A percentile compares a stretch with the other conserved stretches of the same genome.
These are phyloP conservation scores for Stentor roeselii DNA, from an alignment of 73 alveolate genomes.

Conservation along the genomic window DNA sequence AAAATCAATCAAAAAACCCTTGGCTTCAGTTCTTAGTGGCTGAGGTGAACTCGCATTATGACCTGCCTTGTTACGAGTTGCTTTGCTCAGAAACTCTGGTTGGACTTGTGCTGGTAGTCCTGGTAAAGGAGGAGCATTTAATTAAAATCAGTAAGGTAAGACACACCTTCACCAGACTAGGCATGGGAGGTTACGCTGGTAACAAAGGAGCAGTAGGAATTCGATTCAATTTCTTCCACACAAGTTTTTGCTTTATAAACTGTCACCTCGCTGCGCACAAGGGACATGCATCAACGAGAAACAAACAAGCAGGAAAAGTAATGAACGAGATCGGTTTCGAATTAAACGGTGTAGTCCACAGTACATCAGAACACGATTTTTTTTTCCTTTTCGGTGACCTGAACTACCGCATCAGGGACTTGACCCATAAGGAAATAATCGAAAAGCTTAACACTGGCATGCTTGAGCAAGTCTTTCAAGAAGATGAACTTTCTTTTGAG, in stretches of 20 bases:
- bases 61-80: not conserved
- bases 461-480: not conserved
- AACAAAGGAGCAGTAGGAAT: not conserved
- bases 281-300: not conserved
- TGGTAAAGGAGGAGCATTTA: not conserved
- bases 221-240: not conserved
- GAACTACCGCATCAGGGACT: not conserved
- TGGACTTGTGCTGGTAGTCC: not conserved
- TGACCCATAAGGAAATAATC: not conserved
- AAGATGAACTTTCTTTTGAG: not conserved
- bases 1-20: not conserved
- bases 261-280: conserved; percentile 26
- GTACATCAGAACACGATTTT: not conserved
- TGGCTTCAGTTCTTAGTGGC: not conserved
- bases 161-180: not conserved
- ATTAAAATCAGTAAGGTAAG: not conserved
- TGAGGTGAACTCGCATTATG: not conserved
- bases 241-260: conserved; percentile 1
- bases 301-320: not conserved
- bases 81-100: not conserved
- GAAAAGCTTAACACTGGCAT: not conserved
- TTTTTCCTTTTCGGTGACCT: not conserved
- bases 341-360: not conserved
- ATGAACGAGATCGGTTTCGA: not conserved
- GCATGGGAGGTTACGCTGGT: conserved; percentile 9